These are phyloP conservation scores for Phytophthora brassicae DNA, from an alignment of 352 stramenopile genomes.

Conservation along the genomic window DNA sequence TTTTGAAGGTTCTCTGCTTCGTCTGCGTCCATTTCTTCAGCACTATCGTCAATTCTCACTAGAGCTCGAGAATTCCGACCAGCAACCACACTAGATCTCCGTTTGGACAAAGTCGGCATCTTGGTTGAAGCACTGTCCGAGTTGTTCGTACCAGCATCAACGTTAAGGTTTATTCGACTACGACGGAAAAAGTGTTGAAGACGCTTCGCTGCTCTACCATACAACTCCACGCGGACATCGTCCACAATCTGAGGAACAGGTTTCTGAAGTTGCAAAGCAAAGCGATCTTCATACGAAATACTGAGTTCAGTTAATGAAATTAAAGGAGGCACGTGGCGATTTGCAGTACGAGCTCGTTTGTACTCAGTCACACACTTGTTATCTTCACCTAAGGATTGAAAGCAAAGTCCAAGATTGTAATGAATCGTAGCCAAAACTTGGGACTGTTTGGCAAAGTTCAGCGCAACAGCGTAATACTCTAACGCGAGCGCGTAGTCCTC, in stretches of 20 bases:
- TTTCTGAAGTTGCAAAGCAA: constrained; percentile 47
- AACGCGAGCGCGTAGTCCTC: constrained; percentile 66
- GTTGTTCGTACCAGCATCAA: constrained; percentile 1
- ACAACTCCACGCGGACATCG: constrained; percentile 60
- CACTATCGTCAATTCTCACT: constrained; percentile 19
- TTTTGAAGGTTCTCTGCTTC: constrained; percentile 13
- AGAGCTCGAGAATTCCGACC: constrained; percentile 16
- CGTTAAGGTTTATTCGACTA: constrained; percentile 32
- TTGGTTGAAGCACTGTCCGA: constrained; percentile 10
- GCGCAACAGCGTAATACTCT: constrained; percentile 59
- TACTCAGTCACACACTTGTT: constrained; percentile 58
- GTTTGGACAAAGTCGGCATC: constrained; percentile 25
- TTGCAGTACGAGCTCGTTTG: constrained; percentile 66
- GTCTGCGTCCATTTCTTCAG: constrained; percentile 1
- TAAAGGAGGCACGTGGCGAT: constrained; percentile 55
- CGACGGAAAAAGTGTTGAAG: constrained; percentile 65
- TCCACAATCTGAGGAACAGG: constrained; percentile 50
- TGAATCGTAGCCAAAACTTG: constrained; percentile 50
- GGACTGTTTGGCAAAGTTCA: constrained; percentile 71
- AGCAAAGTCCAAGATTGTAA: constrained; percentile 64
- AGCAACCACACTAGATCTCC: constrained; percentile 12
- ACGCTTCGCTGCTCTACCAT: constrained; percentile 58
- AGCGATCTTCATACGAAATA: constrained; percentile 46
- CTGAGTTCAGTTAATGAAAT: constrained; percentile 48
- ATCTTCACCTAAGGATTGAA: constrained; percentile 49